These are phyloP conservation scores for Coelastrella sp. DNA, from an alignment of 139 green algal species.

Conservation along the genomic window DNA sequence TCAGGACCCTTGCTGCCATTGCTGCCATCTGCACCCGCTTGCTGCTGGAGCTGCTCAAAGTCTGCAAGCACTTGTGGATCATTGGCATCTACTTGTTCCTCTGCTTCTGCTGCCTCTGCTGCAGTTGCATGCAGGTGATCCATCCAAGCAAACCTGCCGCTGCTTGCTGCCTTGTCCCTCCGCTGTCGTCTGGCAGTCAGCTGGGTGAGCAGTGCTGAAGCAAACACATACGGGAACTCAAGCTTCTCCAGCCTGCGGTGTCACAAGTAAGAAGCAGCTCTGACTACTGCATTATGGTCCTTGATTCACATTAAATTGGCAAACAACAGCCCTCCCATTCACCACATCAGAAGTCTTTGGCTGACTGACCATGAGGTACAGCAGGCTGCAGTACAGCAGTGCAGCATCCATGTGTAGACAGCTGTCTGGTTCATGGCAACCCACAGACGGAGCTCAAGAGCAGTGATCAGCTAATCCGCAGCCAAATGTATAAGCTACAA, in stretches of 20 bases:
- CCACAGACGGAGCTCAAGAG: no score
- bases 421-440: no score
- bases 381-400: no score
- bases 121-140: background rate
- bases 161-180: constrained; percentile 22
- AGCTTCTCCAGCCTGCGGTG: constrained; percentile 19
- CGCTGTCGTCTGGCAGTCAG: constrained; percentile 6
- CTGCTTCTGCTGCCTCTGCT: background rate
- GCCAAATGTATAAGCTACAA: no score
- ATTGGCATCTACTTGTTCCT: background rate
- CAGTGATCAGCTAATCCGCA: no score
- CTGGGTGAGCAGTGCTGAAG: constrained; percentile 15
- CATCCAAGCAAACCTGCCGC: constrained; percentile 43
- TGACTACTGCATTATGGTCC: no score
- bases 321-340: no score
- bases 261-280: no score
- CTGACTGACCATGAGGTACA: no score
- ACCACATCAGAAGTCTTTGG: no score
- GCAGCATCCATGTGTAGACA: no score
- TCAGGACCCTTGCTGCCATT: background rate
- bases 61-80: background rate
- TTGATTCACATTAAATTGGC: no score
- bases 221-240: constrained; percentile 48
- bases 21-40: constrained; percentile 3
- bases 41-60: constrained; percentile 9